Conservation (phyloP, 345 rosid species). For the Salix exigua region DNA sequence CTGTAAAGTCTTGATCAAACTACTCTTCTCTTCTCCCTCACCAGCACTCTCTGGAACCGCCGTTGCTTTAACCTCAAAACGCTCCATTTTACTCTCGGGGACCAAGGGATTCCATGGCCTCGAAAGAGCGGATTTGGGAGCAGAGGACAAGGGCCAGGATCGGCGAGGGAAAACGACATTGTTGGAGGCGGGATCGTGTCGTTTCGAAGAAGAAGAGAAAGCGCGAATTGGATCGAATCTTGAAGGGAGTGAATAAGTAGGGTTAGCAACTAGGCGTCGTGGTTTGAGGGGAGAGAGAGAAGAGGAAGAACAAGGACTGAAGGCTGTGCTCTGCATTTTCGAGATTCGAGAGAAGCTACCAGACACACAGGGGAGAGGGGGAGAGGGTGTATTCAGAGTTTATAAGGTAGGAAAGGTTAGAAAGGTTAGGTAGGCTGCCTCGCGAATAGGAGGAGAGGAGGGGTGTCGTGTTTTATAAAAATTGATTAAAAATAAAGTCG, state of each 20-base stretch:
- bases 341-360: slow-evolving; percentile 23
- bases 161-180: slow-evolving; percentile 58
- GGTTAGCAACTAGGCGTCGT: slow-evolving; percentile 6
- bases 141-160: slow-evolving; percentile 49
- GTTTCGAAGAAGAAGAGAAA: slow-evolving; percentile 20
- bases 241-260: not conserved
- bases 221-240: slow-evolving; percentile 38
- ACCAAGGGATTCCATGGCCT: slow-evolving; percentile 60
- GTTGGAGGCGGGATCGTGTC: slow-evolving; percentile 29
- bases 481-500: too few species aligned
- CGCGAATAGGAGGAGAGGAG: too few species aligned
- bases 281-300: slow-evolving; percentile 37
- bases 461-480: too few species aligned
- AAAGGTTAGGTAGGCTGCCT: too few species aligned
- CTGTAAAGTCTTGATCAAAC: slow-evolving; percentile 44
- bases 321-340: slow-evolving; percentile 68
- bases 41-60: slow-evolving; percentile 60
- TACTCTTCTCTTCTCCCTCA: slow-evolving; percentile 43
- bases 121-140: slow-evolving; percentile 22
- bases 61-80: slow-evolving; percentile 49
- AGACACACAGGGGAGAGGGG: too few species aligned
- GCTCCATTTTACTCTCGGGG: slow-evolving; percentile 21
- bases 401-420: too few species aligned
- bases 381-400: too few species aligned
- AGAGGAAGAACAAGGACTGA: slow-evolving; percentile 31